Base-by-base conservation (phyloP, 768 basidiomycete species). In the Naganishia friedmannii region DNA sequence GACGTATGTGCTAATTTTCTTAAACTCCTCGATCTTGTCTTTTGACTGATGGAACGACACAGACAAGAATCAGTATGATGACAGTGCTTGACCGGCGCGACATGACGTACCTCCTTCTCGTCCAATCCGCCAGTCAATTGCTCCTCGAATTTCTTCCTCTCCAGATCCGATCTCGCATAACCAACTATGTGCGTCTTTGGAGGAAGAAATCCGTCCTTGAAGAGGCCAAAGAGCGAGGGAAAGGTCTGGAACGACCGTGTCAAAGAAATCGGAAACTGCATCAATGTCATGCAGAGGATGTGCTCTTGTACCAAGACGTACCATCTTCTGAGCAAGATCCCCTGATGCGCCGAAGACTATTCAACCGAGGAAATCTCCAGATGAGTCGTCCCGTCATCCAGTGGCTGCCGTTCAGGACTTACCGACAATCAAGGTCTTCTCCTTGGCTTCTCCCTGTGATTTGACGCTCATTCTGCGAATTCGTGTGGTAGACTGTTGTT, bases 281-380 rank as follows among this genome's bases (percentile, higher is more conserved):
- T 45, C 54, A 29, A 48, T 23, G 32, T 15, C 19, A n/a, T 60
- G 34, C 12, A 51, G 28, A 21, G 45, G 19, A 65, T 51, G 48
- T 21, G 65, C 45, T 46, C 15, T 51, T 21, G n/a, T 51, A 26
- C 39, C 17, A 37, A 28, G 42, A 70, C 63, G 69, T 29, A 45
- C 70, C 71, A 72, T 72, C 63, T 74, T 74, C 69, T 70, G 70
- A 23, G 73, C 73, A 21, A 74, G 69, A 57, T 74, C 73, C 0
- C 73, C 73, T 6, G 73, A 74, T 0, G 73, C 73, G 34, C 73
- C 73, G 46, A 74, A 74, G 66, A 74, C 73, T 69, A n/a, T 57
- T 26, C 17, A 31, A 28, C 8, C 5, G 6, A 31, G 15, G 15
- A 3, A 23, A 15, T 15, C 31, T n/a, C 15, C 37, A 12, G 23